A percentile compares a stretch with the other conserved stretches of the same genome.
These are phyloP conservation scores for Paecilomyces variotii DNA, from an alignment of 2,329 filamentous ascomycete species.

Conservation along the genomic window DNA sequence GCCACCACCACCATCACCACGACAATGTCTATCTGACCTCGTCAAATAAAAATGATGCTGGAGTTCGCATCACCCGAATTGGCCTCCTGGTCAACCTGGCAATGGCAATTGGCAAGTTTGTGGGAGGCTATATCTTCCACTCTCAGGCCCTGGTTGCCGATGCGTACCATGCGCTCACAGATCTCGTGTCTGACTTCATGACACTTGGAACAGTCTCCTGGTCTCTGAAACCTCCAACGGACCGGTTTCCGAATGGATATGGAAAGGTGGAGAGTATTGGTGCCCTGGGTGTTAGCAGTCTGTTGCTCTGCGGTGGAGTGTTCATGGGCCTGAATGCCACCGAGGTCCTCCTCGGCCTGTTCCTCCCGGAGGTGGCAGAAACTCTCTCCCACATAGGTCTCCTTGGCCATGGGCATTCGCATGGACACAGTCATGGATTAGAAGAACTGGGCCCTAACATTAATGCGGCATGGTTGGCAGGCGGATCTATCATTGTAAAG, in stretches of 20 bases:
- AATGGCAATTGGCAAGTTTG: conserved; percentile 89
- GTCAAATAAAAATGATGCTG: conserved; percentile 79
- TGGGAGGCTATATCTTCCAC: conserved; percentile 89
- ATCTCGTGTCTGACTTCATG: conserved; percentile 89
- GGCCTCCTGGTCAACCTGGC: conserved; percentile 81
- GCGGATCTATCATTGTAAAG: conserved; percentile 82
- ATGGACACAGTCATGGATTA: conserved; percentile 46
- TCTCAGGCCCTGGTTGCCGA: conserved; percentile 90
- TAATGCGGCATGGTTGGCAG: conserved; percentile 90
- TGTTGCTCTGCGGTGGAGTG: conserved; percentile 79
- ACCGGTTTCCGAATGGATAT: conserved; percentile 81
- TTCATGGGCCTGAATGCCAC: conserved; percentile 82
- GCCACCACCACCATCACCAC: conserved; percentile 67
- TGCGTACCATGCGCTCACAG: conserved; percentile 89
- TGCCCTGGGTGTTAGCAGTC: conserved; percentile 83
- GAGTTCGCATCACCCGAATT: conserved; percentile 86
- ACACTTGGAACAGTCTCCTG: conserved; percentile 91
- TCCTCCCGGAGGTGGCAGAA: conserved; percentile 59
- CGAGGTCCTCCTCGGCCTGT: conserved; percentile 61
- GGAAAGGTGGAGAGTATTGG: conserved; percentile 97
- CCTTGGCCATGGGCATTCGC: conserved; percentile 50
- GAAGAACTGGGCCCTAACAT: conserved; percentile 65
- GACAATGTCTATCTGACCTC: conserved; percentile 79
- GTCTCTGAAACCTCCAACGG: conserved; percentile 77
- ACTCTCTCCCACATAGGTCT: conserved; percentile 31